These are phyloP conservation scores for Trametes versicolor DNA, from an alignment of 1,284 basidiomycete genomes.

Conservation along the genomic window DNA sequence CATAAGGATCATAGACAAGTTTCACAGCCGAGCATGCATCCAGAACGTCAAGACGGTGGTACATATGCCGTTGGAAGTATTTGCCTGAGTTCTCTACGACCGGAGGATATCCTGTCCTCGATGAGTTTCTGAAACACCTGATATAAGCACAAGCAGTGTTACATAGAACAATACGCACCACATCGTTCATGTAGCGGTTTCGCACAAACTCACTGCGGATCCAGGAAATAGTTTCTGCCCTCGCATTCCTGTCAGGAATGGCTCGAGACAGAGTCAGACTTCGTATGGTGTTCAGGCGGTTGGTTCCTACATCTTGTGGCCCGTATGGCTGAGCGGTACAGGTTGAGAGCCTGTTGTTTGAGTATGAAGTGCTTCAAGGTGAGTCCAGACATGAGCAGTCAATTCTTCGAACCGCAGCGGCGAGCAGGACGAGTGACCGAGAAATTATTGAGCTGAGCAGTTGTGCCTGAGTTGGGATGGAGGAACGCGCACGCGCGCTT, in stretches of 20 bases:
- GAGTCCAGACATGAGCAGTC: constrained; percentile 35
- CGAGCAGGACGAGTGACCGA: neutral
- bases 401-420: neutral
- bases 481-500: constrained; percentile 19
- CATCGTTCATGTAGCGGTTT: constrained; percentile 63
- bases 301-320: constrained; percentile 66
- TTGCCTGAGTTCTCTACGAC: constrained; percentile 63
- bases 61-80: constrained; percentile 47
- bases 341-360: constrained; percentile 62
- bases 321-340: constrained; percentile 74
- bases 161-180: constrained; percentile 50
- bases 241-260: constrained; percentile 66
- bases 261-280: constrained; percentile 50
- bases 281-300: constrained; percentile 1
- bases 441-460: neutral
- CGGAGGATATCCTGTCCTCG: constrained; percentile 51
- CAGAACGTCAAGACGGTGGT: neutral
- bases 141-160: constrained; percentile 6
- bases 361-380: constrained; percentile 81
- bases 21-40: neutral
- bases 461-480: neutral
- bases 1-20: neutral
- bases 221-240: constrained; percentile 75
- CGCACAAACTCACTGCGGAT: constrained; percentile 77
- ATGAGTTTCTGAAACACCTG: constrained; percentile 38